These are phyloP conservation scores for Kingdonia uniflora DNA, from an alignment of 164 flowering plant species.

Conservation along the genomic window DNA sequence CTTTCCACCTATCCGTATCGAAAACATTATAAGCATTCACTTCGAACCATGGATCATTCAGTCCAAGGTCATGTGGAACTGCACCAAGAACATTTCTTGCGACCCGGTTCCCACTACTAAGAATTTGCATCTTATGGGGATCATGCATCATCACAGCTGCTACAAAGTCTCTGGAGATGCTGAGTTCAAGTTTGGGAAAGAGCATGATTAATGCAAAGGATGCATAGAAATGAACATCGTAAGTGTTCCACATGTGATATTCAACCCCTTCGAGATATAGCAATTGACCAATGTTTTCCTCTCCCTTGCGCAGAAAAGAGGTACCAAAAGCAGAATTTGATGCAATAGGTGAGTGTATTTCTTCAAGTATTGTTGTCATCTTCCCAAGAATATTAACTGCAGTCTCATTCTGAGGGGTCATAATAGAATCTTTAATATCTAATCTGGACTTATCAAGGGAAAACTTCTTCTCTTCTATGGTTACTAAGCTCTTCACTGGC, in stretches of 20 bases:
- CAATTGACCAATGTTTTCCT: slow-evolving; percentile 79
- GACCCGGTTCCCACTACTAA: slow-evolving; percentile 56
- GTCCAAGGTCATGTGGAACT: slow-evolving; percentile 92
- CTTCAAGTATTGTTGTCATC: slow-evolving; percentile 57
- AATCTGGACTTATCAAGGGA: slow-evolving; percentile 6
- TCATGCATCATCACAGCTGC: slow-evolving; percentile 87
- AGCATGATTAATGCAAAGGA: slow-evolving; percentile 70
- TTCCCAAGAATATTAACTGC: slow-evolving; percentile 60
- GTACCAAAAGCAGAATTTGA: slow-evolving; percentile 67
- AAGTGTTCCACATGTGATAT: slow-evolving; percentile 92
- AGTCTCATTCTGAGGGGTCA: slow-evolving; percentile 32
- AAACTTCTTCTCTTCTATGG: slow-evolving; percentile 26
- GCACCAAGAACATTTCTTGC: slow-evolving; percentile 84
- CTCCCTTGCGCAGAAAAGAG: slow-evolving; percentile 46
- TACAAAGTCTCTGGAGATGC: slow-evolving; percentile 90
- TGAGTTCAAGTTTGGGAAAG: slow-evolving; percentile 81
- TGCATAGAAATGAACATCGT: slow-evolving; percentile 91
- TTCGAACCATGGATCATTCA: slow-evolving; percentile 86
- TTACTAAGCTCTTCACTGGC: slow-evolving; percentile 47
- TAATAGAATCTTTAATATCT: slow-evolving; percentile 10
- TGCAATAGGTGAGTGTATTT: slow-evolving; percentile 37
- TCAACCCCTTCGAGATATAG: slow-evolving; percentile 86
- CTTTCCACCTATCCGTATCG: slow-evolving; percentile 82
- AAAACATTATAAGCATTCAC: slow-evolving; percentile 73
- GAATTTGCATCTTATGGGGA: slow-evolving; percentile 43